Conservation (phyloP, 2,329 filamentous ascomycete species). For the Clonostachys rhizophaga region DNA sequence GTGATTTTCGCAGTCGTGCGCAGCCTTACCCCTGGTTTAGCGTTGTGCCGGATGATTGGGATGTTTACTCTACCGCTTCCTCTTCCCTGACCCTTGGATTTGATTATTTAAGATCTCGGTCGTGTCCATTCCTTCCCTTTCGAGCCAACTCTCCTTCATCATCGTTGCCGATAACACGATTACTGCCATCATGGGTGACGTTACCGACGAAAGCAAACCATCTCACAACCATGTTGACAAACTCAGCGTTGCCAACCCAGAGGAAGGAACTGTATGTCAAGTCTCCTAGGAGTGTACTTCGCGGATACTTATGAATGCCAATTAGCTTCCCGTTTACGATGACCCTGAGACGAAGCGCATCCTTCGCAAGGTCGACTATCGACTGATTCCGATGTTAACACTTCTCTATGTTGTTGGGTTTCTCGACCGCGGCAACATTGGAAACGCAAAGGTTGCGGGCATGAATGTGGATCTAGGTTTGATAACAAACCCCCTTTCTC, state of each 20-base stretch:
- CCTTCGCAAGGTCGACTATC: slow-evolving; percentile 21
- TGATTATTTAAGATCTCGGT: too few relatives aligned
- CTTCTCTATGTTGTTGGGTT: slow-evolving; percentile 50
- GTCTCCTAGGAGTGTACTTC: too few relatives aligned
- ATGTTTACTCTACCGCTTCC: too few relatives aligned
- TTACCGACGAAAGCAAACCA: not conserved
- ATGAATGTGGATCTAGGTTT: slow-evolving; percentile 14
- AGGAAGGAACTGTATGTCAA: too few relatives aligned
- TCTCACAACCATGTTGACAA: not conserved
- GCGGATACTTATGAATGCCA: not conserved
- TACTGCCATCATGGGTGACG: not conserved
- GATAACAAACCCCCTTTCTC: too few relatives aligned
- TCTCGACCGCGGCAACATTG: slow-evolving; percentile 47
- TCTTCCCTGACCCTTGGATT: too few relatives aligned
- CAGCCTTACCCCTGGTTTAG: too few relatives aligned
- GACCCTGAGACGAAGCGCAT: slow-evolving; percentile 1
- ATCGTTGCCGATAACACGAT: too few relatives aligned
- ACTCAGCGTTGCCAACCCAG: not conserved
- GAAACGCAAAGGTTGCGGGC: slow-evolving; percentile 44
- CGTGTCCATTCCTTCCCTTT: too few relatives aligned
- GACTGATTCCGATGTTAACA: slow-evolving; percentile 44
- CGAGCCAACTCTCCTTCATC: too few relatives aligned
- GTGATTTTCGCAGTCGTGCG: too few relatives aligned
- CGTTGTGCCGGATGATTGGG: too few relatives aligned
- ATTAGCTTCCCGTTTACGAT: not conserved